phyloP scores from a whole-genome alignment of 1,284 basidiomycete genomes.

The Chondrostereum purpureum region DNA sequence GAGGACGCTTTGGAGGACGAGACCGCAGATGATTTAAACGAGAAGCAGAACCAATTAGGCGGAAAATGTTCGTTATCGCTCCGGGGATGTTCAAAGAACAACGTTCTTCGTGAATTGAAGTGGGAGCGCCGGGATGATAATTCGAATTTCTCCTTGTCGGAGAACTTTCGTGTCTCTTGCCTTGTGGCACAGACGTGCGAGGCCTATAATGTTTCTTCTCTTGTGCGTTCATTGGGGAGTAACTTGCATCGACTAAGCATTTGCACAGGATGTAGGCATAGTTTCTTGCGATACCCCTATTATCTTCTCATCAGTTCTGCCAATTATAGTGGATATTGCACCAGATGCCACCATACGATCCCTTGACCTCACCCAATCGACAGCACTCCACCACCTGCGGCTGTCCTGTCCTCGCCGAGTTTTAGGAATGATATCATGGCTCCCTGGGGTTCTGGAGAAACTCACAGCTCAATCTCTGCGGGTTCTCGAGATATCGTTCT shows the following conservation, averaged over 20 bases:
- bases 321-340: neutral
- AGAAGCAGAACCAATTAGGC: too few species aligned
- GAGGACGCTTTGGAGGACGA: neutral
- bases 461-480: constrained; percentile 13
- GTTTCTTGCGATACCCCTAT: neutral
- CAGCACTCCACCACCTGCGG: constrained; percentile 16
- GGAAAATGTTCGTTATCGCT: neutral
- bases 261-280: neutral
- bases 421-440: constrained; percentile 21
- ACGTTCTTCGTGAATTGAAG: too few species aligned
- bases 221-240: constrained; percentile 1
- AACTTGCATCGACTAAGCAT: constrained; percentile 1
- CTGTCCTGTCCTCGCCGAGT: constrained; percentile 21
- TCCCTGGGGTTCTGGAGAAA: constrained; percentile 12
- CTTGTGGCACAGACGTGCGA: constrained; percentile 1
- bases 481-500: constrained; percentile 19
- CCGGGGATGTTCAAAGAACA: too few species aligned
- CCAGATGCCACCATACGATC: constrained; percentile 1
- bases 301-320: neutral
- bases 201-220: neutral
- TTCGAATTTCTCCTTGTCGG: neutral
- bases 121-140: too few species aligned
- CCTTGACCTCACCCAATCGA: constrained; percentile 15
- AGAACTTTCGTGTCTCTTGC: neutral
- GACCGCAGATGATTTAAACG: neutral